Evolutionary conservation across 2,329 filamentous ascomycete genomes (phyloP).

Genomic region (Pseudogymnoascus pannorum): DNA sequence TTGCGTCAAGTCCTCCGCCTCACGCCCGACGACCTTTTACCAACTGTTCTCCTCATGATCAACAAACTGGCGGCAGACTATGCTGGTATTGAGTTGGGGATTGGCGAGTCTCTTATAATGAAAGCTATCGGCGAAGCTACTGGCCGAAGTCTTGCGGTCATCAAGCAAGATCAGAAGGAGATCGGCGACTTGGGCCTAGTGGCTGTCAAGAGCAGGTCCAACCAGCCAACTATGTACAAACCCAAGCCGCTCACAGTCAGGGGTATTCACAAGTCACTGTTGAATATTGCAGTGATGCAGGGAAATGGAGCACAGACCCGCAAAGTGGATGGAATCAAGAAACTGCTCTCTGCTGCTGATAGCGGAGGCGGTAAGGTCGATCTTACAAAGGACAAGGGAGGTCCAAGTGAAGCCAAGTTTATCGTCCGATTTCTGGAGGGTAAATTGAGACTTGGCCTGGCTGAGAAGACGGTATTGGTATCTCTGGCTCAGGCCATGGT

Average conservation of each 20-base stretch:
- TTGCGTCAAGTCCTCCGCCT: slow-evolving; percentile 88
- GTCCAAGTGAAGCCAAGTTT: slow-evolving; percentile 89
- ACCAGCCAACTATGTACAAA: slow-evolving; percentile 97
- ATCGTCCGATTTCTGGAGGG: slow-evolving; percentile 90
- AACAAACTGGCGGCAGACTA: slow-evolving; percentile 97
- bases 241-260: slow-evolving; percentile 82
- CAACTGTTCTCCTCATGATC: slow-evolving; percentile 90
- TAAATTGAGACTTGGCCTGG: slow-evolving; percentile 83
- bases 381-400: slow-evolving; percentile 86
- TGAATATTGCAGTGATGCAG: slow-evolving; percentile 78
- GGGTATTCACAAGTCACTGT: slow-evolving; percentile 79
- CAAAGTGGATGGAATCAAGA: slow-evolving; percentile 94
- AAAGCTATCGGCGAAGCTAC: slow-evolving; percentile 95
- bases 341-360: slow-evolving; percentile 86
- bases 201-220: slow-evolving; percentile 89
- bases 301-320: slow-evolving; percentile 83
- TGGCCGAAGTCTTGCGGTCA: slow-evolving; percentile 76
- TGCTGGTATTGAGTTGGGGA: slow-evolving; percentile 92
- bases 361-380: slow-evolving; percentile 70
- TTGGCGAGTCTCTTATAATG: slow-evolving; percentile 97
- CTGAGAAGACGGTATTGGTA: slow-evolving; percentile 86
- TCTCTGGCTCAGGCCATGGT: slow-evolving; percentile 85
- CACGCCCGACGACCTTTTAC: slow-evolving; percentile 78
- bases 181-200: slow-evolving; percentile 94
- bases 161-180: slow-evolving; percentile 93